Percentiles rank a stretch among this genome's conserved stretches.
phyloP scores from a whole-genome alignment of 164 flowering plant genomes.

The Vitis cinerea region DNA sequence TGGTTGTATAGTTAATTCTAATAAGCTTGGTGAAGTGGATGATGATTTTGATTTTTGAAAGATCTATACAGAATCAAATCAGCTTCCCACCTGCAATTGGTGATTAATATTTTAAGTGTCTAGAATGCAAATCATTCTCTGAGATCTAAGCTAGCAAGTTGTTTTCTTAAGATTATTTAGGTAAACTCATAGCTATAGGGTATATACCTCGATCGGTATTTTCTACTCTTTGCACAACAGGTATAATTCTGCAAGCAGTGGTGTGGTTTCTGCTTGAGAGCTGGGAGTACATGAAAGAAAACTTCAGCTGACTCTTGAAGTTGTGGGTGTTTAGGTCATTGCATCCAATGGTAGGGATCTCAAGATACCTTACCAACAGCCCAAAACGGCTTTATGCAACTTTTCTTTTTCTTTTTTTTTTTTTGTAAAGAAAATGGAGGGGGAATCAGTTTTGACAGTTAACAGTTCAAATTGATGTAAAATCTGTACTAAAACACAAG shows the following conservation, averaged over 20 bases:
- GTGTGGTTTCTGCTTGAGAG: no score
- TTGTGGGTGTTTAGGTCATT: background rate
- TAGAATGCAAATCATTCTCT: conserved; percentile 3
- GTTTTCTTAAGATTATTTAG: no score
- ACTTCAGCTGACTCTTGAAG: background rate
- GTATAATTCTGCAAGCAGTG: no score
- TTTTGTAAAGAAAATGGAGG: conserved; percentile 8
- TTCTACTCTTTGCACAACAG: conserved; percentile 2
- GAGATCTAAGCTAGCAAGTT: conserved; percentile 1
- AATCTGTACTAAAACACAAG: conserved; percentile 18
- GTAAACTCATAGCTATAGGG: conserved; percentile 9
- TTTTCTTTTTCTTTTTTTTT: conserved; percentile 8
- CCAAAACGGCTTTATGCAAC: conserved; percentile 15
- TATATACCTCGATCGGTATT: conserved; percentile 12
- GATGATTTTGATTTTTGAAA: no score
- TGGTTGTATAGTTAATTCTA: conserved; percentile 7
- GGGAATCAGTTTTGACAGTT: conserved; percentile 27
- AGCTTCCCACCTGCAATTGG: background rate
- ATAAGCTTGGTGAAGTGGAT: background rate
- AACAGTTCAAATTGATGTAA: conserved; percentile 14
- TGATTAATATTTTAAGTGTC: conserved; percentile 1
- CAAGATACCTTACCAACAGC: conserved; percentile 4
- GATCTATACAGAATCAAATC: conserved; percentile 3
- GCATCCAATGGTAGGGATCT: background rate
- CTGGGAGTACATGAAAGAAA: no score